Base-by-base conservation (phyloP, 2,329 filamentous ascomycete genomes). In the Fusarium anguioides region DNA sequence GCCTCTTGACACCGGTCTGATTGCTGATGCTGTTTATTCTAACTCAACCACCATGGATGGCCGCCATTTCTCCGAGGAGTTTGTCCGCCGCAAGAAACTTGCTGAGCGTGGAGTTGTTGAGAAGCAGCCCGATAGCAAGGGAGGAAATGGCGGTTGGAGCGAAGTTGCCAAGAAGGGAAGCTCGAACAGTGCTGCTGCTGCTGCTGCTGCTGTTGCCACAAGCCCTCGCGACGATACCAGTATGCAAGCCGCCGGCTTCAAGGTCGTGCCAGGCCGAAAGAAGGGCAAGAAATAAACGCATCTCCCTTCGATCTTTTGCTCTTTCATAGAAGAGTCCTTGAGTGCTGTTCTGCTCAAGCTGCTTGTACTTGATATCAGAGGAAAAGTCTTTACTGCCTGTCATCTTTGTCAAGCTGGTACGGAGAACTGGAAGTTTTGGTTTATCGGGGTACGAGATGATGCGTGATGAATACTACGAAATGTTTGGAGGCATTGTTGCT, bases 141-240 rank as follows among this genome's bases (percentile, higher is more conserved):
- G 78, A 72, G 63, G 82, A 77, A 67, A 79, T 24, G 89, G 92
- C 54, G 95, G 95, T 20, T 99, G 96, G 96, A 97, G 86, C 72
- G 96, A 98, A 81, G 96, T 99, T 50, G 96, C 96, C 3, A 98
- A 98, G 89, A 97, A 97, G 84, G 91, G 91, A 46, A 80, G 81
- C 53, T 81, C 82, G 55, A 76, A 77, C 46, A 66, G 63, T 66
- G 18, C 70, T 72, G 51, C 55, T 64, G 29, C 47, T 6, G n/a
- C 45, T 66, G 18, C 70, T 72, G 51, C 55, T 64, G 29, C 47
- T 6, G n/a, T 48, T 24, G 47, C 63, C 17, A 50, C 61, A n/a
- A 56, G 66, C 48, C 83, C 82, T 63, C 84, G 85, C 29, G 81
- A 71, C 76, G 77, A 76, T 77, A 74, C 79, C 71, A 74, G 73